Percentiles rank a stretch among this genome's conserved stretches.
phyloP scores from a whole-genome alignment of 2,329 filamentous ascomycete species.

The Albophoma yamanashiensis region DNA sequence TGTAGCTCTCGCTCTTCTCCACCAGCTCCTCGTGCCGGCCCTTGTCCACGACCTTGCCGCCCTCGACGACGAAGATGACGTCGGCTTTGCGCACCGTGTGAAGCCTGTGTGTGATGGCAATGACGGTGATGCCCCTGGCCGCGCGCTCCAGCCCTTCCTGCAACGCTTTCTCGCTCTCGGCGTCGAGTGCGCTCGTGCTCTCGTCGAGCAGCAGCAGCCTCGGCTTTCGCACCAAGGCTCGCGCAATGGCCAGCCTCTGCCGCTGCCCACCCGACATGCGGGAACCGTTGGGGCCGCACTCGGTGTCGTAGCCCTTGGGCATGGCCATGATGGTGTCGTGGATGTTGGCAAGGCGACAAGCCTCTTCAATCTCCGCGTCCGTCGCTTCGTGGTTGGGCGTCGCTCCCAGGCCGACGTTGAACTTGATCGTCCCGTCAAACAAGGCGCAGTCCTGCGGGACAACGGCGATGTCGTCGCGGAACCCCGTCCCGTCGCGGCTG shows the following conservation, averaged over 20 bases:
- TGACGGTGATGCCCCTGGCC: constrained; percentile 41
- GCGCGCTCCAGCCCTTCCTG: constrained; percentile 54
- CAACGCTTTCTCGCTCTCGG: constrained; percentile 55
- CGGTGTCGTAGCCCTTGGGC: constrained; percentile 55
- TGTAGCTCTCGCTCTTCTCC: constrained; percentile 39
- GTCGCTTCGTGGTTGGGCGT: constrained; percentile 43
- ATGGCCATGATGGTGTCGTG: constrained; percentile 55
- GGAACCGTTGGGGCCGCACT: constrained; percentile 61
- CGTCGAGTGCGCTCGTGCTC: constrained; percentile 68
- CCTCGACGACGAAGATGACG: constrained; percentile 46
- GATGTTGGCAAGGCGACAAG: constrained; percentile 58
- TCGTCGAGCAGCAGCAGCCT: constrained; percentile 71
- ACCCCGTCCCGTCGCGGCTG: constrained; percentile 27
- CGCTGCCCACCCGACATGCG: constrained; percentile 70
- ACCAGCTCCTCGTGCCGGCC: constrained; percentile 45
- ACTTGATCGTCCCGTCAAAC: constrained; percentile 44
- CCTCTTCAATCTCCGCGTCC: constrained; percentile 52
- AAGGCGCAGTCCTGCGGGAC: constrained; percentile 49
- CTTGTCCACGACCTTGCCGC: constrained; percentile 38
- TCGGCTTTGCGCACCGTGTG: constrained; percentile 47
- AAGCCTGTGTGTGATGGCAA: constrained; percentile 47
- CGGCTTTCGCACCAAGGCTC: constrained; percentile 62
- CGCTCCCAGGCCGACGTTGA: constrained; percentile 45
- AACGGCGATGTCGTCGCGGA: constrained; percentile 42
- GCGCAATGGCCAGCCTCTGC: constrained; percentile 68